phyloP scores from a whole-genome alignment of 306 rosid species.

The Herpetospermum pedunculosum region DNA sequence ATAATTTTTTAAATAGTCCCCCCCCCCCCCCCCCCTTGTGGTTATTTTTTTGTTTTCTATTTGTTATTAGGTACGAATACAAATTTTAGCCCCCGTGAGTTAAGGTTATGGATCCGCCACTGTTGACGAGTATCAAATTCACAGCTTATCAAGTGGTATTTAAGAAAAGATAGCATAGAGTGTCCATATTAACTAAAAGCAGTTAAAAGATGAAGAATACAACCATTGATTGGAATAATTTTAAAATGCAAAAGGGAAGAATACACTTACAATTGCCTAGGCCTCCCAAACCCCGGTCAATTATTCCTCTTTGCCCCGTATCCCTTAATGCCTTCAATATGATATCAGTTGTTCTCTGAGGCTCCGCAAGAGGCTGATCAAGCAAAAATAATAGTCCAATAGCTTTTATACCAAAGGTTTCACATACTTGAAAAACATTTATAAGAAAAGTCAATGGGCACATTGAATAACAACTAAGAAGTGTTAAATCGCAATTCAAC shows the following conservation, averaged over 20 bases:
- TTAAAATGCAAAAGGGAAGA: constrained; percentile 5
- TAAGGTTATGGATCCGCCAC: too few relatives aligned
- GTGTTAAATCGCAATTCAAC: neutral
- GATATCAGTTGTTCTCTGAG: constrained; percentile 46
- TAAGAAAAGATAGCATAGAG: neutral
- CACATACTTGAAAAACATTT: neutral
- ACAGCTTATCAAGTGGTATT: neutral
- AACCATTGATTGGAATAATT: neutral
- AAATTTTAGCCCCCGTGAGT: too few relatives aligned
- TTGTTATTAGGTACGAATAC: too few relatives aligned
- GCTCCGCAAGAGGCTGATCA: constrained; percentile 81
- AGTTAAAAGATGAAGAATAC: neutral
- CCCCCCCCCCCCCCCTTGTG: too few relatives aligned
- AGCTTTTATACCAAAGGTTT: neutral
- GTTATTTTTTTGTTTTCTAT: too few relatives aligned
- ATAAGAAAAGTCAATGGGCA: neutral
- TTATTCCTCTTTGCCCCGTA: constrained; percentile 78
- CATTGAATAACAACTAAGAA: neutral
- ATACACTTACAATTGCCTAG: constrained; percentile 64
- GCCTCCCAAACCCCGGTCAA: constrained; percentile 94
- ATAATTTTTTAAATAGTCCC: too few relatives aligned
- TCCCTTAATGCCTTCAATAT: constrained; percentile 75
- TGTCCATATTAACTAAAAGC: neutral
- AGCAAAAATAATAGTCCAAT: constrained; percentile 10
- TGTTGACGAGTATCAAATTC: neutral